phyloP scores from a whole-genome alignment of 352 stramenopile genomes.

The Phytophthora lateralis region DNA sequence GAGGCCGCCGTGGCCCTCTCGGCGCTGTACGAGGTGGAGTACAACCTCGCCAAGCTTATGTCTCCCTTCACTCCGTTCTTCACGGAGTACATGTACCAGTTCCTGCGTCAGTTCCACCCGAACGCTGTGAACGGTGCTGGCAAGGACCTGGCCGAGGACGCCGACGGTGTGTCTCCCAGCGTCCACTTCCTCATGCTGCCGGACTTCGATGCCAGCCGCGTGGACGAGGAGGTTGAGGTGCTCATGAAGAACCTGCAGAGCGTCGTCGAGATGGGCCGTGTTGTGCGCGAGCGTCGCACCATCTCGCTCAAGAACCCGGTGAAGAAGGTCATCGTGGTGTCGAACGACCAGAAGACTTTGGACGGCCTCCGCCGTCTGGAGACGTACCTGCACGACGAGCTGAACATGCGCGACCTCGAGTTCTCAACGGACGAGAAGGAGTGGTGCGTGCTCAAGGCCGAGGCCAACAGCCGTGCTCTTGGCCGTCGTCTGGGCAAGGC shows the following conservation, averaged over 20 bases:
- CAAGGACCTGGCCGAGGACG: slow-evolving; percentile 89
- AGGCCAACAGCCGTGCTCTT: slow-evolving; percentile 94
- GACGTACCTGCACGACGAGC: slow-evolving; percentile 97
- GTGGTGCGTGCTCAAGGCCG: slow-evolving; percentile 94
- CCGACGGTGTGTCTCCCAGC: slow-evolving; percentile 91
- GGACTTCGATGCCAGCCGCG: slow-evolving; percentile 89
- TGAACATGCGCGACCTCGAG: slow-evolving; percentile 96
- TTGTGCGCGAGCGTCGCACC: slow-evolving; percentile 95
- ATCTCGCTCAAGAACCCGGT: slow-evolving; percentile 98
- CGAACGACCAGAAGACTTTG: slow-evolving; percentile 81
- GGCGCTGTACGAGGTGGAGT: slow-evolving; percentile 98
- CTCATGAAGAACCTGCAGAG: slow-evolving; percentile 96
- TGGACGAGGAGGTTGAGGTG: slow-evolving; percentile 94
- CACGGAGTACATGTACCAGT: slow-evolving; percentile 99
- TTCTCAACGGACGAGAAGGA: slow-evolving; percentile 90
- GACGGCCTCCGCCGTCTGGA: slow-evolving; percentile 81
- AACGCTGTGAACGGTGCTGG: slow-evolving; percentile 66
- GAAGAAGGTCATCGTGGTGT: slow-evolving; percentile 96
- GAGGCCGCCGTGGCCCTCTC: slow-evolving; percentile 87
- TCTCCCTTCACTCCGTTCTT: slow-evolving; percentile 99
- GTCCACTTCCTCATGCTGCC: slow-evolving; percentile 97
- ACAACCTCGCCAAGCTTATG: slow-evolving; percentile 96
- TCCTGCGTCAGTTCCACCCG: slow-evolving; percentile 96
- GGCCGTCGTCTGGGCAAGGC: slow-evolving; percentile 97
- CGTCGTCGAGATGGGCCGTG: slow-evolving; percentile 96